Evolutionary conservation across 306 rosid genomes (phyloP).

Genomic region (Senna tora): DNA sequence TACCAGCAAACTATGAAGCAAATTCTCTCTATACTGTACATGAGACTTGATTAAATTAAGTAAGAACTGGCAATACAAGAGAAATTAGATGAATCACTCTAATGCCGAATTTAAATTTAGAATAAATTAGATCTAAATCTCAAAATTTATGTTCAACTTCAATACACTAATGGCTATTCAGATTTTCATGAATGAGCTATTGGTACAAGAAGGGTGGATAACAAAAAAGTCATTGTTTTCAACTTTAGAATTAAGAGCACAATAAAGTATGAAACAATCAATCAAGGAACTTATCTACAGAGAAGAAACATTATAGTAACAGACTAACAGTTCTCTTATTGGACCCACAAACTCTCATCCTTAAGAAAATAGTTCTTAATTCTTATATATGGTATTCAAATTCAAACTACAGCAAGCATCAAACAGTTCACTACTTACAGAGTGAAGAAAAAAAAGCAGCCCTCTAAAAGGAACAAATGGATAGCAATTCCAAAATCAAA

Average conservation of each 20-base stretch:
- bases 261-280: background rate
- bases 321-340: background rate
- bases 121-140: background rate
- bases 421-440: background rate
- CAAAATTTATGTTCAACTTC: too few species aligned
- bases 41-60: background rate
- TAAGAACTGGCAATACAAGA: background rate
- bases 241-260: background rate
- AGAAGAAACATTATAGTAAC: background rate
- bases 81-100: background rate
- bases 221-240: background rate
- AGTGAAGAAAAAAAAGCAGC: background rate
- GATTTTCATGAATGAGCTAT: background rate
- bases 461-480: background rate
- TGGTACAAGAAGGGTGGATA: background rate
- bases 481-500: background rate
- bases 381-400: too few species aligned
- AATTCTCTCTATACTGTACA: background rate
- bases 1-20: background rate
- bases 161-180: background rate
- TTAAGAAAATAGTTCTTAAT: too few species aligned
- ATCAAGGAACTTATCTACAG: background rate
- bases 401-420: too few species aligned
- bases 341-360: too few species aligned
- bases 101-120: background rate